These are phyloP conservation scores for Didymella lethalis DNA, from an alignment of 2,329 filamentous ascomycete genomes.

Conservation along the genomic window DNA sequence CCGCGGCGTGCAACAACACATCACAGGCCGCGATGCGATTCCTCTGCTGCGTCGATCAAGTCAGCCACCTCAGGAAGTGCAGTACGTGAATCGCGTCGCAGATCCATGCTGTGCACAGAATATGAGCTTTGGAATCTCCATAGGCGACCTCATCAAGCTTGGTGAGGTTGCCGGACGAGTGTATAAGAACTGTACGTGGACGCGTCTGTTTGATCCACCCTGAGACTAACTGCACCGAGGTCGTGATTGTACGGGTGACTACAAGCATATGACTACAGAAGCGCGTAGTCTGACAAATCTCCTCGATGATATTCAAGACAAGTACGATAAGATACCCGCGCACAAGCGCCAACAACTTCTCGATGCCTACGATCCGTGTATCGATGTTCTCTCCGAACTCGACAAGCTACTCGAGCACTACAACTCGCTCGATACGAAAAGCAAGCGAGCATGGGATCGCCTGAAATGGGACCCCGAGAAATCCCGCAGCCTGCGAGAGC, in stretches of 20 bases:
- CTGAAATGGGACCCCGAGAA: conserved; percentile 40
- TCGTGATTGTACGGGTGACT: conserved; percentile 42
- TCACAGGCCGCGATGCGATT: not conserved
- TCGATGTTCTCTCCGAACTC: conserved; percentile 39
- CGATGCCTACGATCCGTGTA: conserved; percentile 34
- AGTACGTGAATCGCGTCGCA: not conserved
- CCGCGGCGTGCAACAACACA: not conserved
- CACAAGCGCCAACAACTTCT: conserved; percentile 33
- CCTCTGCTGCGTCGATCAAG: too few relatives aligned
- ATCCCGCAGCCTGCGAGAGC: conserved; percentile 32
- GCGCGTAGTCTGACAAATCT: conserved; percentile 39
- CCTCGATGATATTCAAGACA: conserved; percentile 41
- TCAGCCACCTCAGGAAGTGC: not conserved
- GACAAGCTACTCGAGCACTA: conserved; percentile 39
- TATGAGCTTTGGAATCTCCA: conserved; percentile 41
- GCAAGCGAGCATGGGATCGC: conserved; percentile 42
- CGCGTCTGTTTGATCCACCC: too few relatives aligned
- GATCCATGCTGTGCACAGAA: not conserved
- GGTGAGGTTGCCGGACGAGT: conserved; percentile 35
- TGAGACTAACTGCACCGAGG: conserved; percentile 23
- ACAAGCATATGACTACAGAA: conserved; percentile 38
- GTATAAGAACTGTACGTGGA: conserved; percentile 37
- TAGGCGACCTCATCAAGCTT: conserved; percentile 40
- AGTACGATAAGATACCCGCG: conserved; percentile 34
- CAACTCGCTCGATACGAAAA: conserved; percentile 41